A percentile compares a stretch with the other conserved stretches of the same genome.
Conservation (phyloP, 495 filamentous ascomycete species). For the Geopyxis carbonaria region DNA sequence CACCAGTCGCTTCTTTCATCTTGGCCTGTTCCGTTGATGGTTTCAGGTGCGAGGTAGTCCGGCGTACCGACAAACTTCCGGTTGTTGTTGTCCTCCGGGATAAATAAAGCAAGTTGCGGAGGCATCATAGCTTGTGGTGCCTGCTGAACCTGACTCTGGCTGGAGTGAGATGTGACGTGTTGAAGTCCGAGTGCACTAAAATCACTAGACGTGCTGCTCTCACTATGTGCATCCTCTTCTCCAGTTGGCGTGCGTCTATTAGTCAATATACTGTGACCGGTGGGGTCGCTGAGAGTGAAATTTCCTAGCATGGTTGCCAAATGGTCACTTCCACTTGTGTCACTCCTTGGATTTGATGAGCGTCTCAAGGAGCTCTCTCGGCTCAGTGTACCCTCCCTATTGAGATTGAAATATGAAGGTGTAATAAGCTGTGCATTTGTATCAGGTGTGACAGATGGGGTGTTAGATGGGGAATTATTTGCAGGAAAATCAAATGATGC, state of each 20-base stretch:
- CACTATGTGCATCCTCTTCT: conserved; percentile 43
- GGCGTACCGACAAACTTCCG: conserved; percentile 92
- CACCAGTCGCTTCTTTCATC: conserved; percentile 99
- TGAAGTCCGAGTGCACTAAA: conserved; percentile 25
- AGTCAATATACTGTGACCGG: conserved; percentile 15
- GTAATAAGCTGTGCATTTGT: conserved; percentile 45
- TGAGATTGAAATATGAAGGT: conserved; percentile 85
- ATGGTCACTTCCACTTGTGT: conserved; percentile 75
- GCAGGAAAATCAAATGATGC: conserved; percentile 91
- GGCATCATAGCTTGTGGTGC: conserved; percentile 78
- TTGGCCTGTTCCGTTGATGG: conserved; percentile 83
- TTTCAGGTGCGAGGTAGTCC: conserved; percentile 93
- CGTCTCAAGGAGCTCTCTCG: conserved; percentile 56
- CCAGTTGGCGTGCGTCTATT: conserved; percentile 26
- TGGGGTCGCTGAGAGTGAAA: conserved; percentile 57
- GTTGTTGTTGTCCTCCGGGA: conserved; percentile 81
- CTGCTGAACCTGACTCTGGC: conserved; percentile 20
- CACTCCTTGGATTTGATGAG: conserved; percentile 75
- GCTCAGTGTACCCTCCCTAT: conserved; percentile 42
- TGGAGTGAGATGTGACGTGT: conserved; percentile 24
- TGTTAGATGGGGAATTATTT: conserved; percentile 35
- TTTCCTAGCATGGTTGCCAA: conserved; percentile 68
- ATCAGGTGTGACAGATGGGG: conserved; percentile 79
- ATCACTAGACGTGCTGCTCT: conserved; percentile 31
- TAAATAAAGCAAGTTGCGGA: conserved; percentile 87